These are phyloP conservation scores for Ustilago cynodontis DNA, from an alignment of 1,284 basidiomycete genomes.

Conservation along the genomic window DNA sequence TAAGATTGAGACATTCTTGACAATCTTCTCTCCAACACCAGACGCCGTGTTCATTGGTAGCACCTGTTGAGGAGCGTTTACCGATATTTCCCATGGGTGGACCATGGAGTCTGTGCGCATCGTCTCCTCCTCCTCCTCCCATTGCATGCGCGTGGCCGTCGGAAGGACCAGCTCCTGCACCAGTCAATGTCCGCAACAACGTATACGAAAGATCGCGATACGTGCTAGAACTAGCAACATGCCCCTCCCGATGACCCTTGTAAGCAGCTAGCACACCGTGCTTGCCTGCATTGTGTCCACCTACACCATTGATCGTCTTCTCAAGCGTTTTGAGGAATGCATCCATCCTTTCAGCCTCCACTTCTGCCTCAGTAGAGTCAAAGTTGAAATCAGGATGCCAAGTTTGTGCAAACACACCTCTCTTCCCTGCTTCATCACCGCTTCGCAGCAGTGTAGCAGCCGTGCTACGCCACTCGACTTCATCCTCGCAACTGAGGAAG, in stretches of 20 bases:
- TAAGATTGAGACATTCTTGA: constrained; percentile 80
- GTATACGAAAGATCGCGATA: constrained; percentile 57
- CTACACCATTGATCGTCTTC: constrained; percentile 50
- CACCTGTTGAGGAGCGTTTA: constrained; percentile 72
- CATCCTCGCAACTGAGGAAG: constrained; percentile 74
- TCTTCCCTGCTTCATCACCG: constrained; percentile 1
- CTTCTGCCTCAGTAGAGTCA: constrained; percentile 71
- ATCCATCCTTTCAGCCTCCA: constrained; percentile 48
- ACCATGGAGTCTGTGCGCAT: constrained; percentile 72
- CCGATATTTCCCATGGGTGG: constrained; percentile 70
- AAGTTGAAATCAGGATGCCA: constrained; percentile 87
- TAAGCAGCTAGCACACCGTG: constrained; percentile 48
- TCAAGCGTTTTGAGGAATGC: constrained; percentile 44
- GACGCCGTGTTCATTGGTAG: constrained; percentile 79
- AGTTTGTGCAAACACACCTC: constrained; percentile 79
- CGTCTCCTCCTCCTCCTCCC: no score
- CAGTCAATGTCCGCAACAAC: constrained; percentile 55
- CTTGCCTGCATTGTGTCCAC: constrained; percentile 38
- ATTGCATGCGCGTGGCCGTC: constrained; percentile 68
- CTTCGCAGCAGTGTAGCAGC: constrained; percentile 22
- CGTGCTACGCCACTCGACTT: constrained; percentile 36
- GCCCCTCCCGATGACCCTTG: constrained; percentile 35
- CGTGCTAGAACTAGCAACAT: constrained; percentile 28
- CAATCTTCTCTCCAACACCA: constrained; percentile 88
- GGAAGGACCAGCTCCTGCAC: constrained; percentile 34